Conservation (phyloP, 2,329 filamentous ascomycete species). For the Fusarium tanahbumbuense region DNA sequence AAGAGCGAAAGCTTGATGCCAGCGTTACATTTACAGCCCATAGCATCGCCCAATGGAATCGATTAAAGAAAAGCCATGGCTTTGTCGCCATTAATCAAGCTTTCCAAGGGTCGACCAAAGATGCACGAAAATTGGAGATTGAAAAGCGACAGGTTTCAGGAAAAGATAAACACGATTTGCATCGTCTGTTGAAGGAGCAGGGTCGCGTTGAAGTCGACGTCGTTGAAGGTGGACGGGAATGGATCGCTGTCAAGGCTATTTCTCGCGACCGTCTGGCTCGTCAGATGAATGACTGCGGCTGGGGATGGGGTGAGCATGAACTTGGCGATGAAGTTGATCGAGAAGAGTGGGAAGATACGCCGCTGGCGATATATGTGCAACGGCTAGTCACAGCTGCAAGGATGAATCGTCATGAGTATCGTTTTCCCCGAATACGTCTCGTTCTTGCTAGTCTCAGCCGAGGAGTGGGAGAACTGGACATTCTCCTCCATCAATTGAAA, state of each 20-base stretch:
- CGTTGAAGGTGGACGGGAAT: slow-evolving; percentile 51
- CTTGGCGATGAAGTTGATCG: slow-evolving; percentile 47
- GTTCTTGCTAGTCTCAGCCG: slow-evolving; percentile 51
- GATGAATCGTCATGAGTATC: slow-evolving; percentile 53
- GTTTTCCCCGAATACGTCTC: slow-evolving; percentile 51
- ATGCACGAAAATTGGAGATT: slow-evolving; percentile 43
- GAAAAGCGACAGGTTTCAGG: slow-evolving; percentile 36
- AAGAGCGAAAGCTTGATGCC: slow-evolving; percentile 42
- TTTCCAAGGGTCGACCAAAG: slow-evolving; percentile 50
- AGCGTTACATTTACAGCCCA: slow-evolving; percentile 42
- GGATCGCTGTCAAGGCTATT: slow-evolving; percentile 50
- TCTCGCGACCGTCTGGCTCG: slow-evolving; percentile 51
- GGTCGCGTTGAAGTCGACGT: slow-evolving; percentile 52
- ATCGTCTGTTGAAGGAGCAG: slow-evolving; percentile 50
- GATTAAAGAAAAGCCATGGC: slow-evolving; percentile 49
- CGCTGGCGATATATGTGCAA: slow-evolving; percentile 49
- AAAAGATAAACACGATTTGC: slow-evolving; percentile 46
- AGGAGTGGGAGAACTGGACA: slow-evolving; percentile 45
- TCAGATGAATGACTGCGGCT: slow-evolving; percentile 57
- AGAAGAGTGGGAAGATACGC: slow-evolving; percentile 52
- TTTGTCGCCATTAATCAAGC: slow-evolving; percentile 50
- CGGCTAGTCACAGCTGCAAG: slow-evolving; percentile 53
- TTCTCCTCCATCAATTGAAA: slow-evolving; percentile 49
- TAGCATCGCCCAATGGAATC: slow-evolving; percentile 46
- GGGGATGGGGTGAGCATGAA: slow-evolving; percentile 55